Evolutionary conservation across 2,329 filamentous ascomycete genomes (phyloP).

Genomic region (Lachnellula suecica): DNA sequence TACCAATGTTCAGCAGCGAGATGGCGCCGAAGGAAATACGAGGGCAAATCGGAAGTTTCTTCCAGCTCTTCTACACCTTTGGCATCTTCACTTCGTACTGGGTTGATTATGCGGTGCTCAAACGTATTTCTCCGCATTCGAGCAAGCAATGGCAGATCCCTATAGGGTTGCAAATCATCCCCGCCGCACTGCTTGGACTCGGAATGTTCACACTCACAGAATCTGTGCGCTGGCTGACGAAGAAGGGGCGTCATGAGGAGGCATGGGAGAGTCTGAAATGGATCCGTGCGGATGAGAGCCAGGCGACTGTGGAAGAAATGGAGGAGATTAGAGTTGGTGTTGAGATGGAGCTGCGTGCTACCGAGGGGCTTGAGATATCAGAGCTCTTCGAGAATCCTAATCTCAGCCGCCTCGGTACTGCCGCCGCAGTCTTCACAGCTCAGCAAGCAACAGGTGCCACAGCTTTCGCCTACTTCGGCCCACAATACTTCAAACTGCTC

Average conservation of each 20-base stretch:
- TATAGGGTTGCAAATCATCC: conserved; percentile 41
- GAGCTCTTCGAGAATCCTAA: conserved; percentile 14
- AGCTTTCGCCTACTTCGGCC: conserved; percentile 50
- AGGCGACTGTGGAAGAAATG: conserved; percentile 38
- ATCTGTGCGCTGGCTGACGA: conserved; percentile 48
- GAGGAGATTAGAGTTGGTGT: conserved; percentile 45
- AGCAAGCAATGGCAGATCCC: conserved; percentile 51
- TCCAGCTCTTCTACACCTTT: conserved; percentile 37
- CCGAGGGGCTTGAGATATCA: conserved; percentile 36
- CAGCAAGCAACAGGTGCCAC: conserved; percentile 50
- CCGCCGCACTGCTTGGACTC: conserved; percentile 44
- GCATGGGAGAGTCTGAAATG: conserved; percentile 48
- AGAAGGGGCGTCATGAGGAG: conserved; percentile 44
- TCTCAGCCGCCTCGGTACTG: conserved; percentile 25
- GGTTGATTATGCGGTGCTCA: conserved; percentile 46
- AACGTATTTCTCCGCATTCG: conserved; percentile 34
- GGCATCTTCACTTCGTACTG: conserved; percentile 38
- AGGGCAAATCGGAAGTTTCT: conserved; percentile 36
- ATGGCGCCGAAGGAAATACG: conserved; percentile 43
- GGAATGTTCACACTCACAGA: conserved; percentile 50
- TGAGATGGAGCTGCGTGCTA: conserved; percentile 44
- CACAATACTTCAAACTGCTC: conserved; percentile 47
- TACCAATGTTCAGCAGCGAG: conserved; percentile 43
- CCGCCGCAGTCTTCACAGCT: conserved; percentile 11
- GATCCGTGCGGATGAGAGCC: conserved; percentile 47